Evolutionary conservation across 768 basidiomycete genomes (phyloP).

Genomic region (Gloeopeniophorella convolvens): DNA sequence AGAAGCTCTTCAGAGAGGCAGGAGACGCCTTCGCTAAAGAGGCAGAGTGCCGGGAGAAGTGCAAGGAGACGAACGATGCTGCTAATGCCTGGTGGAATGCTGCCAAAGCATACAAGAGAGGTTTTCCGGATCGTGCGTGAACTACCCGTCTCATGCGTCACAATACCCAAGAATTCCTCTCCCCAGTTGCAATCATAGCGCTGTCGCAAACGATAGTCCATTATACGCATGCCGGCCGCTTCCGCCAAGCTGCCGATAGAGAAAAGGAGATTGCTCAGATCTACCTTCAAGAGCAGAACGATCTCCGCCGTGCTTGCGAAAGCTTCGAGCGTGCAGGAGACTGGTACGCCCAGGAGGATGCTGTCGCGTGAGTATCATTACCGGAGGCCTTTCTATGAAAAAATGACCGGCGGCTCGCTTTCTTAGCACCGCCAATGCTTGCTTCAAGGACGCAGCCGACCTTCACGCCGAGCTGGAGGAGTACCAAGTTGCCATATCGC

Average conservation of each 20-base stretch:
- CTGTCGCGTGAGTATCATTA: constrained; percentile 69
- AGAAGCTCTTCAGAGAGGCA: constrained; percentile 86
- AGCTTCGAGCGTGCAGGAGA: constrained; percentile 89
- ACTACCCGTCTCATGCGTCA: background rate
- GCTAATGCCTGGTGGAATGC: constrained; percentile 99
- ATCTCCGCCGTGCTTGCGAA: constrained; percentile 82
- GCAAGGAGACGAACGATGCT: constrained; percentile 88
- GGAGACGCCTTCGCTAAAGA: constrained; percentile 91
- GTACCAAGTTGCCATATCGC: constrained; percentile 76
- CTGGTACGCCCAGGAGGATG: constrained; percentile 98
- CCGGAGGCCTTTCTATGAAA: background rate
- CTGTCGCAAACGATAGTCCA: constrained; percentile 78
- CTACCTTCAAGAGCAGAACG: constrained; percentile 74
- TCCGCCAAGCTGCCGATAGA: constrained; percentile 95
- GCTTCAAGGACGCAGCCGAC: constrained; percentile 96
- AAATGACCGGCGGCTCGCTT: constrained; percentile 2
- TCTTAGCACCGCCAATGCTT: constrained; percentile 85
- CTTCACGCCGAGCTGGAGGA: constrained; percentile 86
- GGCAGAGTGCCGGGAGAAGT: constrained; percentile 88
- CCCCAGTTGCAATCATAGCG: constrained; percentile 81
- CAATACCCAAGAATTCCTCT: background rate
- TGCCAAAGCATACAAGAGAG: constrained; percentile 91
- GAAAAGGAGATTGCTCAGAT: constrained; percentile 97
- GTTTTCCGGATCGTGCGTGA: constrained; percentile 69
- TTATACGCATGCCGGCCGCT: constrained; percentile 79